These are phyloP conservation scores for Taxillus chinensis DNA, from an alignment of 164 flowering plant genomes.

Conservation along the genomic window DNA sequence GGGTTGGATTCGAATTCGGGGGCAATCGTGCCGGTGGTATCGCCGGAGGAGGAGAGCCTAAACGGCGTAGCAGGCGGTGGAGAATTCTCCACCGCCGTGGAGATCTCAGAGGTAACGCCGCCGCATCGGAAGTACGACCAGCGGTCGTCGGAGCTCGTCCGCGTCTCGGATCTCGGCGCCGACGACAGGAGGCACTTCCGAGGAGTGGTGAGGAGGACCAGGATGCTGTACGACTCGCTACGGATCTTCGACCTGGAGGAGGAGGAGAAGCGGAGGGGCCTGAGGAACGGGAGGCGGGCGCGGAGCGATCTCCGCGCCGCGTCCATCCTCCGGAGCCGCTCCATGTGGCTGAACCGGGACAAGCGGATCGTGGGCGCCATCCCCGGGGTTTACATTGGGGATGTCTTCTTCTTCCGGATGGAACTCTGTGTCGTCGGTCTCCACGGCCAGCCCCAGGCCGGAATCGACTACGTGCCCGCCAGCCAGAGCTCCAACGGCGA, in stretches of 20 bases:
- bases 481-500: conserved; percentile 32
- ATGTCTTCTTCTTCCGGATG: conserved; percentile 64
- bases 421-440: conserved; percentile 76
- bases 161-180: conserved; percentile 36
- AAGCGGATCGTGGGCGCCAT: conserved; percentile 70
- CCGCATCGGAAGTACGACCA: conserved; percentile 1
- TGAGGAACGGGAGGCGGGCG: conserved; percentile 10
- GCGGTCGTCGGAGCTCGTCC: conserved; percentile 61
- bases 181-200: conserved; percentile 49
- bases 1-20: conserved; percentile 21
- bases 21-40: conserved; percentile 37
- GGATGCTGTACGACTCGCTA: conserved; percentile 58
- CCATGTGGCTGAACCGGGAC: conserved; percentile 67
- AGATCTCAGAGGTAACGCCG: background rate
- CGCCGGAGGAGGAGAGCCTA: conserved; percentile 6
- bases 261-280: conserved; percentile 23
- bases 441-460: conserved; percentile 55
- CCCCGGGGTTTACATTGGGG: conserved; percentile 75
- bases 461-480: conserved; percentile 38
- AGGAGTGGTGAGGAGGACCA: conserved; percentile 41
- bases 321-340: conserved; percentile 36
- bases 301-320: conserved; percentile 56
- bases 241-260: conserved; percentile 32
- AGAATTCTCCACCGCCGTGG: background rate
- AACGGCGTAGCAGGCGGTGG: background rate